phyloP scores from a whole-genome alignment of 2,329 filamentous ascomycete genomes.

The Fusarium nurragi region DNA sequence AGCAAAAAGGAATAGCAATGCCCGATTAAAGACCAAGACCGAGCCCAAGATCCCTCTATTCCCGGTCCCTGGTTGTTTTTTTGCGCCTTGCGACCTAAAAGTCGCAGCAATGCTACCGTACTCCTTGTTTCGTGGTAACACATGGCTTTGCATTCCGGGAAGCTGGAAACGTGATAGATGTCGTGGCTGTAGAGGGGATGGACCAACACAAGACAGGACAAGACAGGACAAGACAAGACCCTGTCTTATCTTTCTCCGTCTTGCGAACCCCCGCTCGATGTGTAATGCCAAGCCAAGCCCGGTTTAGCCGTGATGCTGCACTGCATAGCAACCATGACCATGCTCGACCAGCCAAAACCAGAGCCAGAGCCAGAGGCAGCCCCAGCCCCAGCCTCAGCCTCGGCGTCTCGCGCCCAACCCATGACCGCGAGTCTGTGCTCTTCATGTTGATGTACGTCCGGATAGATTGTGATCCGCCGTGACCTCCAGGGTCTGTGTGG shows the following conservation, averaged over 20 bases:
- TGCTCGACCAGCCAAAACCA: neutral
- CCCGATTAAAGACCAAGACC: neutral
- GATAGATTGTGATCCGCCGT: conserved; percentile 7
- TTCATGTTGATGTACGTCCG: conserved; percentile 3
- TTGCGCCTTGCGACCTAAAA: conserved; percentile 34
- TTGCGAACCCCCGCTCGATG: neutral
- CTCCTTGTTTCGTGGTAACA: conserved; percentile 5
- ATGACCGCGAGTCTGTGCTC: conserved; percentile 22
- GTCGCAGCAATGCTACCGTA: conserved; percentile 17
- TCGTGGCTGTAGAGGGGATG: neutral
- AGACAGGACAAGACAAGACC: neutral
- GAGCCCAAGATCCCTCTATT: conserved; percentile 1
- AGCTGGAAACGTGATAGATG: conserved; percentile 22
- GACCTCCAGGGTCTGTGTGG: conserved; percentile 22
- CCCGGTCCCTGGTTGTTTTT: neutral
- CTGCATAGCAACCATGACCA: neutral
- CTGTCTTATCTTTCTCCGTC: neutral
- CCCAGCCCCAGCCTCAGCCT: conserved; percentile 5
- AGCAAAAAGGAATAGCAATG: neutral
- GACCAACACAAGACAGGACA: conserved; percentile 27
- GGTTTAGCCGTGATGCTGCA: neutral
- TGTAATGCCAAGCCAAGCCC: neutral
- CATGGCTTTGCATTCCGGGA: conserved; percentile 22
- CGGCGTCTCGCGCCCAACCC: conserved; percentile 19
- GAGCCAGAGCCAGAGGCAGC: neutral